Conservation (phyloP, 305 asterid genomes). For the Solanum chacoense region DNA sequence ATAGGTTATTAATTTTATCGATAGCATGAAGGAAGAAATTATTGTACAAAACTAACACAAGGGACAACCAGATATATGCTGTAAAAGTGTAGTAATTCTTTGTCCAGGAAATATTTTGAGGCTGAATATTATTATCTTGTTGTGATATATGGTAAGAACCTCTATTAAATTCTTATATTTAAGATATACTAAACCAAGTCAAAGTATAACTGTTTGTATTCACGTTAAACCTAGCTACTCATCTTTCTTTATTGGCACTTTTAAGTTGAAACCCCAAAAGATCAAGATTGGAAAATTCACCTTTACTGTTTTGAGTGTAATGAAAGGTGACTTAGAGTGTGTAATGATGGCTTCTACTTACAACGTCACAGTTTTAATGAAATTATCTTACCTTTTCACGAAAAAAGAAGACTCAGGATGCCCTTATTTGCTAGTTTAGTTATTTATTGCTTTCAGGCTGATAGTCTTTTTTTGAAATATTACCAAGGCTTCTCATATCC, state of each 20-base stretch:
- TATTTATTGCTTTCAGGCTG: not conserved
- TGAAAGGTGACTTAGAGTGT: not conserved
- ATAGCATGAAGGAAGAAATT: not conserved
- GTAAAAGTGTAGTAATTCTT: not conserved
- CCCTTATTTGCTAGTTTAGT: not conserved
- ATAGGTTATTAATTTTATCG: not conserved
- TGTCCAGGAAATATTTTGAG: not conserved
- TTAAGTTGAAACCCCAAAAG: not conserved
- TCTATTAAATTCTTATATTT: not conserved
- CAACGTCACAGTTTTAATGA: not conserved
- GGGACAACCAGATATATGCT: not conserved
- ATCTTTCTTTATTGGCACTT: not conserved
- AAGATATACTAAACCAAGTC: not conserved
- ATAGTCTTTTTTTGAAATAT: not conserved
- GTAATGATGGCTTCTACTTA: not conserved
- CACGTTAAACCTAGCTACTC: not conserved
- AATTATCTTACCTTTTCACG: not conserved
- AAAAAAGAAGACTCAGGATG: not conserved
- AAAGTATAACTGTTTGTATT: not conserved
- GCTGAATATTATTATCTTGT: not conserved
- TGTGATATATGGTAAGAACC: not conserved
- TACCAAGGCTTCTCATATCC: not conserved
- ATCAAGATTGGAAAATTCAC: not conserved
- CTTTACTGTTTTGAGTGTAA: not conserved
- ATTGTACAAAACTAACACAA: not conserved